Conservation (phyloP, 345 rosid species). For the Lenwebbia sp. region DNA sequence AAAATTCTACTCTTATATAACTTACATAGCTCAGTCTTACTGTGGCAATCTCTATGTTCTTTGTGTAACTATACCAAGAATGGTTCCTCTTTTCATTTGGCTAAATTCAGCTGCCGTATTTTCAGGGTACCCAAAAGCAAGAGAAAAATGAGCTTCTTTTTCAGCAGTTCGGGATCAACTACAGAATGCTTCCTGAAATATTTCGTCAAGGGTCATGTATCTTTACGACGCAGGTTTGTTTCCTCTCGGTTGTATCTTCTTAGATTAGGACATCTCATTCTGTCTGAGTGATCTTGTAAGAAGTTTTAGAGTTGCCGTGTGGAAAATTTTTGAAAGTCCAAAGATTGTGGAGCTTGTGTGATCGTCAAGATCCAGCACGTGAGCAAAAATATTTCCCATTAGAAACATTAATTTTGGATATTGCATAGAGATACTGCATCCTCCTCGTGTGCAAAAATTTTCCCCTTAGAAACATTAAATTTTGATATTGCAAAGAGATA, state of each 20-base stretch:
- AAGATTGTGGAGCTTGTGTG: not conserved
- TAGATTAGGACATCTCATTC: not conserved
- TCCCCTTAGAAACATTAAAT: not conserved
- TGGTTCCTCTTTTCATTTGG: not conserved
- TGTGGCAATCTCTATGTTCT: not conserved
- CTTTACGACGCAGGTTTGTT: slow-evolving; percentile 55
- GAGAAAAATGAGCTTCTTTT: slow-evolving; percentile 78
- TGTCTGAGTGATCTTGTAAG: not conserved
- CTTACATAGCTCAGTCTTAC: not conserved
- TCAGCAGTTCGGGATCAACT: slow-evolving; percentile 70
- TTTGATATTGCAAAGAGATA: not conserved
- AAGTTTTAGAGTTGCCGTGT: not conserved
- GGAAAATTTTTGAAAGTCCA: not conserved
- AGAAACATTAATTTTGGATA: not conserved
- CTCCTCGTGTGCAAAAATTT: not conserved
- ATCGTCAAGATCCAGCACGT: not conserved
- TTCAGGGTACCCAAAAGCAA: slow-evolving; percentile 70
- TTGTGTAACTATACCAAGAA: not conserved
- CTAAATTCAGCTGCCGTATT: slow-evolving; percentile 2
- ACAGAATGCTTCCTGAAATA: slow-evolving; percentile 50
- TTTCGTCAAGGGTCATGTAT: slow-evolving; percentile 87
- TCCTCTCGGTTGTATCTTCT: not conserved
- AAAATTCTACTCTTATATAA: not conserved
- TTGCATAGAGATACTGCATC: not conserved
- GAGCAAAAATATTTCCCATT: not conserved